These are phyloP conservation scores for Fraxinus sp. DNA, from an alignment of 305 asterid species.

Conservation along the genomic window DNA sequence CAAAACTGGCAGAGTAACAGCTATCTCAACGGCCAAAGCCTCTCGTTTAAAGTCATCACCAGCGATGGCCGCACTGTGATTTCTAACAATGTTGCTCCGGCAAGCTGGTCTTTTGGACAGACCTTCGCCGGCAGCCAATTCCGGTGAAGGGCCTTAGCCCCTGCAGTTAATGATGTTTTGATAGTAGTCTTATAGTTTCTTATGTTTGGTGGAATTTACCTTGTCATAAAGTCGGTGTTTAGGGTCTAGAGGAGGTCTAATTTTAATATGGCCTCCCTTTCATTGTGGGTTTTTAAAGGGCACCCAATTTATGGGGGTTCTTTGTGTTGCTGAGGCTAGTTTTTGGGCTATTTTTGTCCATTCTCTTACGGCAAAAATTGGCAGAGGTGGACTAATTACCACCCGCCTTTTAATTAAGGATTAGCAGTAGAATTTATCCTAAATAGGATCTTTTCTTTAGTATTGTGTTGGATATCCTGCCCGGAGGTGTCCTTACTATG, in stretches of 20 bases:
- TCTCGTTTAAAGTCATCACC: constrained; percentile 30
- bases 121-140: constrained; percentile 31
- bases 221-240: not conserved
- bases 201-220: not conserved
- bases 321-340: not conserved
- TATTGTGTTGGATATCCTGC: no score
- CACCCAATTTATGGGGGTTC: not conserved
- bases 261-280: not conserved
- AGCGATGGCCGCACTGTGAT: constrained; percentile 29
- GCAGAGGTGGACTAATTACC: not conserved
- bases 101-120: constrained; percentile 35
- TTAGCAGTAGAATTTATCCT: not conserved
- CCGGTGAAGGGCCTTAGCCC: not conserved
- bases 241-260: not conserved
- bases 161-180: not conserved
- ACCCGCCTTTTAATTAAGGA: not conserved
- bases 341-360: not conserved
- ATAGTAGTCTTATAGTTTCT: no score
- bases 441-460: not conserved
- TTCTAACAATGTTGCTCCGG: constrained; percentile 26
- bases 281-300: not conserved
- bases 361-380: not conserved
- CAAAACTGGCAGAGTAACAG: constrained; percentile 33
- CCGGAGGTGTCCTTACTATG: not conserved
- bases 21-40: constrained; percentile 24